Percentiles rank a stretch among this genome's conserved stretches.
phyloP scores from a whole-genome alignment of 768 basidiomycete species.

The Lenzites betulinus region DNA sequence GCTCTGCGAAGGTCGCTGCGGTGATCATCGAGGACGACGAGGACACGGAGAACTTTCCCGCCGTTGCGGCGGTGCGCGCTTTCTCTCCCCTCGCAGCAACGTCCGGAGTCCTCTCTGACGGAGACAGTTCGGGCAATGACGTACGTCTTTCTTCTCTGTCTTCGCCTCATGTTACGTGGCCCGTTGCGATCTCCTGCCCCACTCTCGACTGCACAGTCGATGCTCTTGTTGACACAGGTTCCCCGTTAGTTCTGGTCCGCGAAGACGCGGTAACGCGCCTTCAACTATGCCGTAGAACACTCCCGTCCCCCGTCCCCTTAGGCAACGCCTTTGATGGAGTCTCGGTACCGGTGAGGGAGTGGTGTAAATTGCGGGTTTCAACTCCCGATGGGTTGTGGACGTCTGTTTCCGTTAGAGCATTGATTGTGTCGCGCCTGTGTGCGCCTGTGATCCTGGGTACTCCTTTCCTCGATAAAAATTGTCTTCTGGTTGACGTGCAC shows the following conservation, averaged over 20 bases:
- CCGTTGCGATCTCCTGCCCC: background rate
- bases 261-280: background rate
- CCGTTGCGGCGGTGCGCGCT: background rate
- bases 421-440: slow-evolving; percentile 11
- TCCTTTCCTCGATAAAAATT: slow-evolving; percentile 6
- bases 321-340: background rate
- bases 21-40: background rate
- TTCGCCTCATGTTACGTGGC: background rate
- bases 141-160: background rate
- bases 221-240: slow-evolving; percentile 7
- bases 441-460: slow-evolving; percentile 4
- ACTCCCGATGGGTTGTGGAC: background rate
- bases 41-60: background rate
- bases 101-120: background rate
- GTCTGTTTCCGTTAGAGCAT: background rate
- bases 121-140: background rate
- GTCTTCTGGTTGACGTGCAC: background rate
- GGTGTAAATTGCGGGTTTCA: background rate
- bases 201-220: background rate
- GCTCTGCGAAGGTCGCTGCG: background rate
- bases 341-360: background rate
- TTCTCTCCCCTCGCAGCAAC: background rate
- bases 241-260: slow-evolving; percentile 12
- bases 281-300: background rate
- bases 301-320: background rate